Evolutionary conservation across 768 basidiomycete species (phyloP).

Genomic region (Sarcomyxa edulis): DNA sequence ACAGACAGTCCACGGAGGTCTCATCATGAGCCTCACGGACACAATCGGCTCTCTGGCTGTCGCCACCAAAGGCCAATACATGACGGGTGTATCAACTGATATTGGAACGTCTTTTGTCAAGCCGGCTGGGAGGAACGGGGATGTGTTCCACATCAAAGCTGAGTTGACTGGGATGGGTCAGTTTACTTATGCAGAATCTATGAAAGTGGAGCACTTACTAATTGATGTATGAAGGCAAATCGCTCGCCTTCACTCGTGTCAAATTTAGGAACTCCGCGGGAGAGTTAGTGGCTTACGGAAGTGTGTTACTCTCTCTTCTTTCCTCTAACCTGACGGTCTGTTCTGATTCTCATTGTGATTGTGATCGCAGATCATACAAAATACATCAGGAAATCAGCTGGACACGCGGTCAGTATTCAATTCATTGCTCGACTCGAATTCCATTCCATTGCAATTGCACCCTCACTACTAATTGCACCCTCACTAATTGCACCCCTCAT

Average conservation of each 20-base stretch:
- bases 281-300: slow-evolving; percentile 75
- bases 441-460: not conserved
- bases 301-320: slow-evolving; percentile 35
- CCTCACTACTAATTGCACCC: not conserved
- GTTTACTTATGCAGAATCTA: too few species aligned
- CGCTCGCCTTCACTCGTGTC: slow-evolving; percentile 74
- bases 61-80: slow-evolving; percentile 74
- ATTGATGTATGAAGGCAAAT: slow-evolving; percentile 48
- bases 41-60: slow-evolving; percentile 83
- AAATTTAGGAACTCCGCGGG: slow-evolving; percentile 67
- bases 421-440: too few species aligned
- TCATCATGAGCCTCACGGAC: slow-evolving; percentile 78
- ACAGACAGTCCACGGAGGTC: slow-evolving; percentile 70
- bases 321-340: too few species aligned
- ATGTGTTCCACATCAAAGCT: slow-evolving; percentile 59
- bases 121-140: slow-evolving; percentile 69
- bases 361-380: slow-evolving; percentile 80
- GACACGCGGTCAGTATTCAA: slow-evolving; percentile 29
- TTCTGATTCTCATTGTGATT: slow-evolving; percentile 3
- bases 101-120: slow-evolving; percentile 75
- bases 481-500: too few species aligned
- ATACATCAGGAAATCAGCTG: slow-evolving; percentile 68
- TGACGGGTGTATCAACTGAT: slow-evolving; percentile 87
- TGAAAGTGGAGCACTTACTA: not conserved
- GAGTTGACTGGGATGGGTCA: slow-evolving; percentile 66